Percentiles rank a stretch among this genome's conserved stretches.
phyloP scores from a whole-genome alignment of 441 rosid genomes.

The Syzygium syzygioides region DNA sequence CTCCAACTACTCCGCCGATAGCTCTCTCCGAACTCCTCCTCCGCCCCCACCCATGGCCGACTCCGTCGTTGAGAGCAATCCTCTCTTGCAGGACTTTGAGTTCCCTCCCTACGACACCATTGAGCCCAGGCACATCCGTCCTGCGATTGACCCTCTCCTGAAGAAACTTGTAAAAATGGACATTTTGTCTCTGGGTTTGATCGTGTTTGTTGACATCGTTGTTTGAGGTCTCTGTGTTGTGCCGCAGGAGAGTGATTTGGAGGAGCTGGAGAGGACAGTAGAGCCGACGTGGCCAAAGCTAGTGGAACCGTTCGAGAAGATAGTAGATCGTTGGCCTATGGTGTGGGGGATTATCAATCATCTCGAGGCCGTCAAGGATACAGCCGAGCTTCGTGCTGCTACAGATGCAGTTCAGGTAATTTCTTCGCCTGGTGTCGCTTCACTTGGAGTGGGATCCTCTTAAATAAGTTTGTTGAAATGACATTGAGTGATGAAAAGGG shows the following conservation, averaged over 20 bases:
- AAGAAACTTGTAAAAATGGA: constrained; percentile 45
- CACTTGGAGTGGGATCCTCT: background rate
- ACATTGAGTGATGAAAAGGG: background rate
- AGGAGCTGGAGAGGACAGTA: constrained; percentile 60
- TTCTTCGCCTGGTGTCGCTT: background rate
- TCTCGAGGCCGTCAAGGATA: constrained; percentile 68
- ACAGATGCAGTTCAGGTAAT: constrained; percentile 77
- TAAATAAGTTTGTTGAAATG: background rate
- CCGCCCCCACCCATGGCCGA: background rate
- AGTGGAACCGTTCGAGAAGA: constrained; percentile 86
- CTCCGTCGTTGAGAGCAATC: constrained; percentile 26
- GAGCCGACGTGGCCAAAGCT: constrained; percentile 80
- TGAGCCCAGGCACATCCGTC: constrained; percentile 54
- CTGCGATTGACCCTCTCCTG: constrained; percentile 58
- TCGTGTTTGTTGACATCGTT: background rate
- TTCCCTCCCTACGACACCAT: constrained; percentile 68
- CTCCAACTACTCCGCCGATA: constrained; percentile 3
- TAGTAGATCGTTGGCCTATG: constrained; percentile 51
- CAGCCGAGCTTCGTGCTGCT: constrained; percentile 73
- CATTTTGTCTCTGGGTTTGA: background rate
- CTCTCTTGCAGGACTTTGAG: constrained; percentile 54
- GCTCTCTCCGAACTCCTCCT: background rate
- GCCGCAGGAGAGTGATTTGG: constrained; percentile 61
- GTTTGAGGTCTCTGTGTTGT: background rate
- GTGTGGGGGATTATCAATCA: constrained; percentile 73